A percentile compares a stretch with the other conserved stretches of the same genome.
Conservation (phyloP, 1,139 yeast genomes). For the Spencermartinsiella ligniputridi region DNA sequence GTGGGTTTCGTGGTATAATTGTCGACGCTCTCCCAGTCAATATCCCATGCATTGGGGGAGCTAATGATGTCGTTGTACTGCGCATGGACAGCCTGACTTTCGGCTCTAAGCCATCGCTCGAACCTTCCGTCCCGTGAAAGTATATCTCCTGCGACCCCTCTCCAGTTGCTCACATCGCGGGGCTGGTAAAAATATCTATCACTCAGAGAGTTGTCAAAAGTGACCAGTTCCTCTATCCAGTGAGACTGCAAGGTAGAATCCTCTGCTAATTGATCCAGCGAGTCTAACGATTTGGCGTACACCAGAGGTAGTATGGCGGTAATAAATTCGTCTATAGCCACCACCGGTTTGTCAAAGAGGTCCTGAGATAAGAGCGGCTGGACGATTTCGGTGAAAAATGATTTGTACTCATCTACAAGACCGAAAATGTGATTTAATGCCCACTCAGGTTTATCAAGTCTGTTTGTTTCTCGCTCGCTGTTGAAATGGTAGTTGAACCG, state of each 20-base stretch:
- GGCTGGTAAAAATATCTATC: slow-evolving; percentile 56
- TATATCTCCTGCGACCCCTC: slow-evolving; percentile 56
- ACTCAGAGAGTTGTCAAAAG: slow-evolving; percentile 54
- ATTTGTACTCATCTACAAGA: slow-evolving; percentile 44
- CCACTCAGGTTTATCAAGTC: slow-evolving; percentile 77
- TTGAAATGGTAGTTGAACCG: slow-evolving; percentile 77
- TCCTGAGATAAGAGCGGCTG: slow-evolving; percentile 28
- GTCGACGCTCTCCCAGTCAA: slow-evolving; percentile 59
- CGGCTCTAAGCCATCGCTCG: slow-evolving; percentile 65
- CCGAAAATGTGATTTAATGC: slow-evolving; percentile 54
- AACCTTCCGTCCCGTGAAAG: slow-evolving; percentile 41
- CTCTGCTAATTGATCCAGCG: slow-evolving; percentile 38
- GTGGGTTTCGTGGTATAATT: slow-evolving; percentile 52
- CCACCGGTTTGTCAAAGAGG: slow-evolving; percentile 13
- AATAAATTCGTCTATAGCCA: slow-evolving; percentile 48
- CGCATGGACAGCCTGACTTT: slow-evolving; percentile 38
- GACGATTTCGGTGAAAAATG: slow-evolving; percentile 38
- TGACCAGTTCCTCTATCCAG: slow-evolving; percentile 53
- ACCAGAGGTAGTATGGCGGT: slow-evolving; percentile 51
- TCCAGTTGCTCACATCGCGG: slow-evolving; percentile 43
- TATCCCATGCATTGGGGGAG: slow-evolving; percentile 50
- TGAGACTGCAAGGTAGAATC: slow-evolving; percentile 55
- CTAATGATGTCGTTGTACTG: slow-evolving; percentile 58
- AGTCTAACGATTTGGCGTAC: slow-evolving; percentile 42
- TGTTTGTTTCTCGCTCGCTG: slow-evolving; percentile 54